Evolutionary conservation across 768 basidiomycete genomes (phyloP).

Genomic region (Sistotremastrum suecicum): DNA sequence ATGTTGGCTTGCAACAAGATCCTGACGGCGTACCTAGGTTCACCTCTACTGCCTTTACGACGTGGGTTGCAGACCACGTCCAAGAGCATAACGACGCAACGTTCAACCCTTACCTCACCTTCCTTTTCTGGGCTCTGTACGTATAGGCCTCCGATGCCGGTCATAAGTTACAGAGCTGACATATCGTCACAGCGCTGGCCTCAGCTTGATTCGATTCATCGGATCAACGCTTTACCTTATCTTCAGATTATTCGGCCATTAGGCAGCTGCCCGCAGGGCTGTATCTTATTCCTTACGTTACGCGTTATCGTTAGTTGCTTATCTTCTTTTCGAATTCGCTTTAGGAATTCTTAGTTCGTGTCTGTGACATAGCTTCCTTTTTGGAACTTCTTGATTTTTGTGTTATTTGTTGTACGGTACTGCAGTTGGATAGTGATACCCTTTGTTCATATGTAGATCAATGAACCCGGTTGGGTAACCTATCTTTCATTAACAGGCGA

Average conservation of each 20-base stretch:
- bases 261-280: constrained; percentile 1
- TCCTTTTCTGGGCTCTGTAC: constrained; percentile 59
- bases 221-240: constrained; percentile 71
- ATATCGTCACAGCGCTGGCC: constrained; percentile 39
- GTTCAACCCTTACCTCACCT: constrained; percentile 83
- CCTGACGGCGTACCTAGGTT: constrained; percentile 19
- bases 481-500: no score
- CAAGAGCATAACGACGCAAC: constrained; percentile 30
- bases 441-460: no score
- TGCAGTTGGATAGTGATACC: no score
- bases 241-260: constrained; percentile 56
- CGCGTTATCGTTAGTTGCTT: no score
- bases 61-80: constrained; percentile 55
- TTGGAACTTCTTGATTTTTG: no score
- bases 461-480: no score
- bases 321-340: no score
- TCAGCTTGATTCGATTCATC: constrained; percentile 68
- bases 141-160: constrained; percentile 8
- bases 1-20: not conserved
- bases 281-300: no score
- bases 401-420: no score
- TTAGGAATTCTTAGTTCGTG: no score
- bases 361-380: no score
- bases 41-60: constrained; percentile 61
- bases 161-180: not conserved